phyloP scores from a whole-genome alignment of 495 filamentous ascomycete genomes.

The Penicillium daleae region DNA sequence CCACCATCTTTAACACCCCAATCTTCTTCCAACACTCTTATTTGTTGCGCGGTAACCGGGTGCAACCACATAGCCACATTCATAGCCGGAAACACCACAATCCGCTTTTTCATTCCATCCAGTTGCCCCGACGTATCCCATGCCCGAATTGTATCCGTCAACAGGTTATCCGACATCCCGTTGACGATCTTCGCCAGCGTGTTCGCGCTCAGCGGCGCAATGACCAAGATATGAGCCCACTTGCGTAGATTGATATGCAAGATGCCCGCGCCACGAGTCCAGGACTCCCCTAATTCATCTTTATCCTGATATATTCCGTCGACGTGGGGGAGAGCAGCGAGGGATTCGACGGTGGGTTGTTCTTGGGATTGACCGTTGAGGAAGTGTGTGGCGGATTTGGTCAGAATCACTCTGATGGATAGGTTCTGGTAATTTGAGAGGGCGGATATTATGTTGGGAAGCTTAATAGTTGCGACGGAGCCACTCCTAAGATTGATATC shows the following conservation, averaged over 20 bases:
- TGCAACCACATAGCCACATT: conserved; percentile 92
- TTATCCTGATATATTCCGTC: conserved; percentile 75
- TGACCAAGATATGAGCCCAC: conserved; percentile 81
- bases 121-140: conserved; percentile 78
- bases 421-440: conserved; percentile 59
- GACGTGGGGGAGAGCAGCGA: conserved; percentile 59
- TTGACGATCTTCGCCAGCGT: conserved; percentile 74
- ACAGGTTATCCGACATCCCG: conserved; percentile 69
- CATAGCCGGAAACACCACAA: conserved; percentile 66
- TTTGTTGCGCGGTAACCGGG: conserved; percentile 73
- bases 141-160: conserved; percentile 76
- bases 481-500: conserved; percentile 45
- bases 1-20: conserved; percentile 58
- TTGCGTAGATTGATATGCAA: conserved; percentile 82
- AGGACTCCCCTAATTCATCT: conserved; percentile 79
- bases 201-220: conserved; percentile 81
- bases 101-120: conserved; percentile 43
- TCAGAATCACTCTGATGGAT: conserved; percentile 79
- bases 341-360: conserved; percentile 62
- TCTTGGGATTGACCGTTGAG: conserved; percentile 68
- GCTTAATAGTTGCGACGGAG: conserved; percentile 87
- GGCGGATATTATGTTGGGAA: conserved; percentile 68
- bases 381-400: conserved; percentile 70
- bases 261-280: conserved; percentile 63
- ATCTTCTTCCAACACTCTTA: conserved; percentile 70